Base-by-base conservation (phyloP, 805 yeast genomes). In the Teunomyces aglyptinius region DNA sequence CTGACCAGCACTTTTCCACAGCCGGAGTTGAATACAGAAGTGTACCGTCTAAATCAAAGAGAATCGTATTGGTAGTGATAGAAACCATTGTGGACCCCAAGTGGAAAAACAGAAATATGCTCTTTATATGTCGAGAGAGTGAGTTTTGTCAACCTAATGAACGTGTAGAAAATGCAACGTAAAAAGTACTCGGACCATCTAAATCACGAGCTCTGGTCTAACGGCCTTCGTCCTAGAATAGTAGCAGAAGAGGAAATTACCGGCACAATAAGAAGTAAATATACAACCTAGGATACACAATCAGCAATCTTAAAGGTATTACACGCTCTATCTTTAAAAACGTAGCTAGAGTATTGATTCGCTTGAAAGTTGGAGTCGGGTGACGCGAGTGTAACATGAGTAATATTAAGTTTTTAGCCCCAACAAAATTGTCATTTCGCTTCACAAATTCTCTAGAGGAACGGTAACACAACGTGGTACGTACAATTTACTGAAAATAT, bases 301-400 rank as follows among this genome's bases (percentile, higher is more conserved):
- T 20, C 24, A 20, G 24, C 24, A 7, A 20, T 20, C 6, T 6
- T 20, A 20, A 20, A 2, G 24, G 24, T 20, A 20, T 7, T 20
- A 20, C 24, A 6, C 6, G 2, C 2, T 20, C 24, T 6, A 20
- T 20, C 24, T 4, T 7, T 20, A 24, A 36, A 46, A 63, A 28
- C 63, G 64, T 10, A 48, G 32, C 72, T 71, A 68, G 13, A 65
- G 47, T 43, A 59, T 64, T 7, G 49, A 34, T 7, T 51, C 36
- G 24, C 50, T 43, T 42, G 52, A 53, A 8, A 68, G 35, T 36
- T 55, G 52, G 28, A 65, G 61, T n/a, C 61, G 46, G 19, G 54
- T 49, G 43, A 58, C 49, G 2, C 55, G 33, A 20, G 58, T 52
- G 6, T 64, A 38, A 20, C 57, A 47, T 13, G 61, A 36, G 48